Base-by-base conservation (phyloP, 176 grass and related monocot genomes). In the Musa beccarii region DNA sequence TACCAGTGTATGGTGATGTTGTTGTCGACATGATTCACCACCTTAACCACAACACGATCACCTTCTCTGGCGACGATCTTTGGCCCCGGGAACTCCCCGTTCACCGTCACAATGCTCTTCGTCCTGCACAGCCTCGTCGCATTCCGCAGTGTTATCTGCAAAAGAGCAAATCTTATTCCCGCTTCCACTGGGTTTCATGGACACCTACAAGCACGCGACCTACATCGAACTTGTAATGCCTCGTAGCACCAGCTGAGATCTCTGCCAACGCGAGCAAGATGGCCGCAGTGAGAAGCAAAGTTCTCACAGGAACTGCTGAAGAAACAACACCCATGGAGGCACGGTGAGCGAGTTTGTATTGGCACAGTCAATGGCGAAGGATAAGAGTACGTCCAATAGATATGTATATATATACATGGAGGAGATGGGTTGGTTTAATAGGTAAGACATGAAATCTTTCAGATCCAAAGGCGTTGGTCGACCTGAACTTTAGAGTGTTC, bases 21-120 rank as follows among this genome's bases (percentile, higher is more conserved):
- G 51, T 53, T 53, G 11, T 53, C 51, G 11, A 54, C 70, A 54
- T 73, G 51, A 19, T 73, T 73, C 2, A 54, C 20, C 51, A 73
- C 70, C 51, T 22, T 54, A 52, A 73, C 70, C 11, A 73, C 51
- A 9, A 73, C 51, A 6, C 51, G 50, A 10, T 73, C 70, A 22
- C 70, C 70, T 53, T 73, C 70, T 14, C 70, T 73, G 4, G 70
- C 50, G 4, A 73, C n/a, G 19, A 73, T 73, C n/a, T 53, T 54
- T 21, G 70, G 70, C 19, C 70, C 70, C 10, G 70, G 70, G 51
- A 26, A 73, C 70, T 73, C 51, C 20, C 70, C 70, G n/a, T 73
- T 73, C n/a, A 73, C 70, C 17, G 70, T 73, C 70, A 73, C 51
- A 13, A 73, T 54, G 70, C 70, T 73, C 70, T 73, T 73, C 1